Percentiles rank a stretch among this genome's conserved stretches.
Conservation (phyloP, 805 yeast genomes). For the Lachancea cidri region DNA sequence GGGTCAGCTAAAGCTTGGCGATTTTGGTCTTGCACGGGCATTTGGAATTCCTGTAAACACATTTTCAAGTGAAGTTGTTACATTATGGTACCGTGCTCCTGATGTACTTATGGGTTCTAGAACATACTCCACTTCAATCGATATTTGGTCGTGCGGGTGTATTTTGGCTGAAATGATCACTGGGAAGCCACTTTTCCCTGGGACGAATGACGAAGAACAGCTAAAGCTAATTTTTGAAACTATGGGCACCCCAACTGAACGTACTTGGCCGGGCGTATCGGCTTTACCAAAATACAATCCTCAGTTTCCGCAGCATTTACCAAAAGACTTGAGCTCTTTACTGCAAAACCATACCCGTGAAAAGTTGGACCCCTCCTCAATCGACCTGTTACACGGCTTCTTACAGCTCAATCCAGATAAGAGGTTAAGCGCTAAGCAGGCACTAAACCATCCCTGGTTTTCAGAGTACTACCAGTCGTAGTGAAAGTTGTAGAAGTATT, state of each 20-base stretch:
- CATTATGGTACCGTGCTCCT: slow-evolving; percentile 96
- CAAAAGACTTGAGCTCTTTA: slow-evolving; percentile 50
- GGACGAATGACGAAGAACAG: slow-evolving; percentile 97
- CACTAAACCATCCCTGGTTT: slow-evolving; percentile 42
- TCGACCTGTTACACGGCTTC: slow-evolving; percentile 33
- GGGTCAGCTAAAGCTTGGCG: slow-evolving; percentile 86
- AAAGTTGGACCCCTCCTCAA: slow-evolving; percentile 24
- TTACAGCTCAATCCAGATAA: slow-evolving; percentile 50
- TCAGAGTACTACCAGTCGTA: slow-evolving; percentile 25
- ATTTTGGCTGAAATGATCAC: slow-evolving; percentile 97
- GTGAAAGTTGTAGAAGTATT: background rate
- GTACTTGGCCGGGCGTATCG: slow-evolving; percentile 90
- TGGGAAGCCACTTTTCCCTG: slow-evolving; percentile 92
- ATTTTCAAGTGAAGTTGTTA: slow-evolving; percentile 96
- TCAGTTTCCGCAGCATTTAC: slow-evolving; percentile 86
- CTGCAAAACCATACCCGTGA: slow-evolving; percentile 28
- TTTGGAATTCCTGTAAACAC: slow-evolving; percentile 97
- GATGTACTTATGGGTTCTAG: slow-evolving; percentile 94
- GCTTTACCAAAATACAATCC: slow-evolving; percentile 89
- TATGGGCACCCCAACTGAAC: slow-evolving; percentile 92
- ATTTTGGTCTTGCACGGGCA: slow-evolving; percentile 94
- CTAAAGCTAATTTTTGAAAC: slow-evolving; percentile 87
- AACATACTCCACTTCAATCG: slow-evolving; percentile 96
- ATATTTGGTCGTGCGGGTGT: slow-evolving; percentile 98
- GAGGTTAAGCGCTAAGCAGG: slow-evolving; percentile 48